These are phyloP conservation scores for Heracleum sosnowskyi DNA, from an alignment of 129 eudicot species.

Conservation along the genomic window DNA sequence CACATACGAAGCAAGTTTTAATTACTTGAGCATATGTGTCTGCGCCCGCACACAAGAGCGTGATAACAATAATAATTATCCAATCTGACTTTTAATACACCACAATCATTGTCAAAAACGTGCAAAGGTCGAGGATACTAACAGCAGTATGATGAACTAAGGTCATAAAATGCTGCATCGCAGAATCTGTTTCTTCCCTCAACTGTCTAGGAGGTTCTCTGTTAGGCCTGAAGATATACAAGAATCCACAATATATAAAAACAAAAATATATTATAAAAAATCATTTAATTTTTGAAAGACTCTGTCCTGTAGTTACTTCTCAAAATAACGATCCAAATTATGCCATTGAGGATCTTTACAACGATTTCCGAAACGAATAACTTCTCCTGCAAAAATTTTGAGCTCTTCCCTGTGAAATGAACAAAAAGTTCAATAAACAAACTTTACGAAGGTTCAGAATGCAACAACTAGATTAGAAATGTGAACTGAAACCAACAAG, in stretches of 20 bases:
- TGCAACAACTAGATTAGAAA: neutral
- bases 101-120: neutral
- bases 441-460: neutral
- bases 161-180: constrained; percentile 58
- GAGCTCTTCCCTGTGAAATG: constrained; percentile 56
- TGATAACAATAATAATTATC: neutral
- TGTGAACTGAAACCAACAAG: neutral
- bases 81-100: neutral
- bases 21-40: no score
- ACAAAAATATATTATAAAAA: neutral
- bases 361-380: constrained; percentile 83
- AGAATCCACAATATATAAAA: neutral
- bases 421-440: constrained; percentile 12
- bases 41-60: no score
- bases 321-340: constrained; percentile 85
- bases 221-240: constrained; percentile 36
- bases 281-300: constrained; percentile 4
- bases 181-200: constrained; percentile 47
- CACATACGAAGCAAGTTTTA: neutral
- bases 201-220: constrained; percentile 60
- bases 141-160: constrained; percentile 83
- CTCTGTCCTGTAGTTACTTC: constrained; percentile 40
- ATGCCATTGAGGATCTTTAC: constrained; percentile 99
- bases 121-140: constrained; percentile 24
- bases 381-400: constrained; percentile 67